Base-by-base conservation (phyloP, 2,329 filamentous ascomycete species). In the Dothistroma septosporum region DNA sequence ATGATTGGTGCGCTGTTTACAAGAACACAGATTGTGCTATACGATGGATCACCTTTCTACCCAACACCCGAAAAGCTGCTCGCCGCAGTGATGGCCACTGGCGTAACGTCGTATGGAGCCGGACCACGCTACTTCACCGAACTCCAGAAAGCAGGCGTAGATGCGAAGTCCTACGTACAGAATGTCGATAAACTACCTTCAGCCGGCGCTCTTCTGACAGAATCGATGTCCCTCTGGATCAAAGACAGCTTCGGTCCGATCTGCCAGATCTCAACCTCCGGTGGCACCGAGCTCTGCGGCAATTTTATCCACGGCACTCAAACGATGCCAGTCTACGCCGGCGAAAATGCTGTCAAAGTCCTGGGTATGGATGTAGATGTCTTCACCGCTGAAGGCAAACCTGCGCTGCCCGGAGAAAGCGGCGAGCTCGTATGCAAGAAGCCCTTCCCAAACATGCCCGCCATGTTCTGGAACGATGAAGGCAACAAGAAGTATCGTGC, bases 1-100 rank as follows among this genome's bases (percentile, higher is more conserved):
- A 83, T 81, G 44, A 76, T 90, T 0, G 78, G 79, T 24, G 78
- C 79, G 4, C 76, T 92, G 3, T 66, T 87, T 1, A 75, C 79
- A 33, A 89, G 89, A 7, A 79, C 80, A 0, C 80, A 83, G 6
- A 78, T 82, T 1, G 74, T 93, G 3, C 77, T 92, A 24, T 93
- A 93, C 72, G 90, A 94, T 70, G 90, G 90, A 2, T 90, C 86
- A 8, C 90, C 90, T 0, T 90, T 93, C 73, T 75, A 85, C 46
- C 90, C 90, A 0, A 83, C 88, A 62, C 76, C 84, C 1, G 79
- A 76, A 24, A 80, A 83, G 8, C 84, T 90, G 65, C 76, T 91
- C 31, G 80, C 80, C 60, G 76, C 90, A 14, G 74, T 86, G 16
- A 82, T 78, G 19, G 78, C 86, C 64, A 83, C 88, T 69, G 77